A percentile compares a stretch with the other conserved stretches of the same genome.
phyloP scores from a whole-genome alignment of 1,284 basidiomycete genomes.

The Flammula alnicola region DNA sequence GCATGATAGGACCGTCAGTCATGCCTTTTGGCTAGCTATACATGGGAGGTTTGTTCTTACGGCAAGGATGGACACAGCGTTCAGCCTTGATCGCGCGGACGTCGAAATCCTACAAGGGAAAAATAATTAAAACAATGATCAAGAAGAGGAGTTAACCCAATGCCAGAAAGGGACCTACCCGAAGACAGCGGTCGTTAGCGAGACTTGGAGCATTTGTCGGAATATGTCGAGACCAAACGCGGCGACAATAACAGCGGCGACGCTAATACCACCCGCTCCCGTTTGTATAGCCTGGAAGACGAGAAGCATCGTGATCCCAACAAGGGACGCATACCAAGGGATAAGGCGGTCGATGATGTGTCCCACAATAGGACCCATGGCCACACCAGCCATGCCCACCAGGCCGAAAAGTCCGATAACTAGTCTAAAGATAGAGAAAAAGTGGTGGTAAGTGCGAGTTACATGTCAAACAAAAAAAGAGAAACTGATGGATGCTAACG shows the following conservation, averaged over 20 bases:
- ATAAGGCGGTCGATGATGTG: slow-evolving; percentile 63
- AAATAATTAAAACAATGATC: not conserved
- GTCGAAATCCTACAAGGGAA: slow-evolving; percentile 50
- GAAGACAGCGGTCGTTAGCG: slow-evolving; percentile 44
- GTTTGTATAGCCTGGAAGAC: slow-evolving; percentile 57
- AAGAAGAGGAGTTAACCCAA: slow-evolving; percentile 23
- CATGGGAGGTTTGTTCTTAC: slow-evolving; percentile 31
- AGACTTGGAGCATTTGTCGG: slow-evolving; percentile 49
- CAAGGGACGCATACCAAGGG: slow-evolving; percentile 68
- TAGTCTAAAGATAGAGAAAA: slow-evolving; percentile 41
- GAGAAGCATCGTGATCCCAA: slow-evolving; percentile 46
- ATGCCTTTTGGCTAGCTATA: not conserved
- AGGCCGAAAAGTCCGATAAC: slow-evolving; percentile 75
- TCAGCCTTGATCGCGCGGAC: slow-evolving; percentile 61
- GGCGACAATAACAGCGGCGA: slow-evolving; percentile 56
- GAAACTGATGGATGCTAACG: slow-evolving; percentile 51
- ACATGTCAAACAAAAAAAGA: not conserved
- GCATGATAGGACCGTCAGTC: slow-evolving; percentile 2
- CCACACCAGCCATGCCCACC: slow-evolving; percentile 71
- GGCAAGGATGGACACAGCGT: slow-evolving; percentile 64
- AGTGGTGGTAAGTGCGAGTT: slow-evolving; percentile 5
- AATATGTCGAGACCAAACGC: slow-evolving; percentile 49
- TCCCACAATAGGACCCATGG: slow-evolving; percentile 64
- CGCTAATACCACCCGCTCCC: slow-evolving; percentile 60
- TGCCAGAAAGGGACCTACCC: slow-evolving; percentile 33